phyloP scores from a whole-genome alignment of 495 filamentous ascomycete genomes.

The Immersiella caudata region DNA sequence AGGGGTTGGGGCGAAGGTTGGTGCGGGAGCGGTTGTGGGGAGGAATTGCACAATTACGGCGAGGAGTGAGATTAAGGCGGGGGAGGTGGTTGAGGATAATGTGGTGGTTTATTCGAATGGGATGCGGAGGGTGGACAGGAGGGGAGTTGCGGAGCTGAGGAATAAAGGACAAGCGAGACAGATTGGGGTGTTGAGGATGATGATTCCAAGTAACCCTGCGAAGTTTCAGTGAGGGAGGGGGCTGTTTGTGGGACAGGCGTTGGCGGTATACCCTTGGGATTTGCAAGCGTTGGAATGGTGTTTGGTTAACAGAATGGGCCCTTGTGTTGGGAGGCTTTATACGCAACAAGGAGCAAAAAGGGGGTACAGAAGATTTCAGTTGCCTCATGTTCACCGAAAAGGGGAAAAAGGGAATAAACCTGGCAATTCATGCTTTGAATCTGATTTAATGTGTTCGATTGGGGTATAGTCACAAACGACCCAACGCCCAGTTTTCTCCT shows the following conservation, averaged over 20 bases:
- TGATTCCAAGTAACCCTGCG: conserved; percentile 64
- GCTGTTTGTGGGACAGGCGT: conserved; percentile 1
- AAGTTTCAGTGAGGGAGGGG: conserved; percentile 53
- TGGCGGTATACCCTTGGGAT: neutral
- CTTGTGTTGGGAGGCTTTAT: neutral
- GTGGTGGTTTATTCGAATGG: conserved; percentile 68
- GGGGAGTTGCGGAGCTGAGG: conserved; percentile 56
- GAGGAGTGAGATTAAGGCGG: conserved; percentile 52
- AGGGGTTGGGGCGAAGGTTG: conserved; percentile 62
- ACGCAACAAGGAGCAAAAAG: neutral
- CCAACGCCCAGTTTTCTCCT: neutral
- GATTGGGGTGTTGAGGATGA: conserved; percentile 62
- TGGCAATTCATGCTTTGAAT: no score
- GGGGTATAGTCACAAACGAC: neutral
- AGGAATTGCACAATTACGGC: conserved; percentile 59
- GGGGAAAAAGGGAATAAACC: no score
- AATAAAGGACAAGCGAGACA: conserved; percentile 61
- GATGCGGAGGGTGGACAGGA: conserved; percentile 57
- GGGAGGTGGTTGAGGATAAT: conserved; percentile 62
- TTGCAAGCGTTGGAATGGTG: neutral
- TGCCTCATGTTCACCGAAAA: no score
- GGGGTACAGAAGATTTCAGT: no score
- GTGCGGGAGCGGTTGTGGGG: conserved; percentile 64
- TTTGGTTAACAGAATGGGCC: neutral
- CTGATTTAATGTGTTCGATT: neutral